Evolutionary conservation across 441 rosid species (phyloP).

Genomic region (Populus hybrid): DNA sequence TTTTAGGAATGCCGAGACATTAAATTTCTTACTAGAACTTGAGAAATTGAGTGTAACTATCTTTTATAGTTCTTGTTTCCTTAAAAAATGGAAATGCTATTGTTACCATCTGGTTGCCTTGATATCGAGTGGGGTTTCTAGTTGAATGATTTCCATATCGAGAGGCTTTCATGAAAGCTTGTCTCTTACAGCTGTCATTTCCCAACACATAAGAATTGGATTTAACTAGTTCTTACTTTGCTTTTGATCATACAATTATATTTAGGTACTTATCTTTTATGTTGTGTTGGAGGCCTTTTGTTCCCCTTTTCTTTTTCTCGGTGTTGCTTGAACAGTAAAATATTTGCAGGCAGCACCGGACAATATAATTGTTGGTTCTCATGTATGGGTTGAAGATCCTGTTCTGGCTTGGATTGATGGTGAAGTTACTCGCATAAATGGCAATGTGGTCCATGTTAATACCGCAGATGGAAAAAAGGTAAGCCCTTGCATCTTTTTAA

Average conservation of each 20-base stretch:
- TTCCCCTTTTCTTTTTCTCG: background rate
- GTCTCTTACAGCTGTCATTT: background rate
- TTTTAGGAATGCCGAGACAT: background rate
- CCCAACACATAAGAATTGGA: background rate
- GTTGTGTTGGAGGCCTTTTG: background rate
- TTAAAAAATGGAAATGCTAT: background rate
- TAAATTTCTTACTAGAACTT: background rate
- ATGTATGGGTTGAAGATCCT: conserved; percentile 91
- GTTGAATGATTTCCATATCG: background rate
- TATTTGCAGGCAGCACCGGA: conserved; percentile 65
- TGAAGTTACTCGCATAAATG: conserved; percentile 68
- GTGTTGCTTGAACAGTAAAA: conserved; percentile 1
- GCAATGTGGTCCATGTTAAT: conserved; percentile 61
- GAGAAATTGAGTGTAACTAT: background rate
- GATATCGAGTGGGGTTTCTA: background rate
- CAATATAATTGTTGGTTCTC: conserved; percentile 87
- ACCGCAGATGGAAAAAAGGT: conserved; percentile 60
- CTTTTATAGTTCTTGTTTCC: background rate
- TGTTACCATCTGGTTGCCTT: background rate
- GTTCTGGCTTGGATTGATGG: conserved; percentile 81
- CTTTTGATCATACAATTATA: background rate
- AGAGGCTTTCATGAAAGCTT: background rate
- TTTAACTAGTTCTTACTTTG: background rate
- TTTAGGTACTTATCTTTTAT: background rate
- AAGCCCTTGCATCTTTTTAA: conserved; percentile 26